A percentile compares a stretch with the other conserved stretches of the same genome.
Evolutionary conservation across 1,139 yeast species (phyloP).

Genomic region (Taphrina flavorubra): DNA sequence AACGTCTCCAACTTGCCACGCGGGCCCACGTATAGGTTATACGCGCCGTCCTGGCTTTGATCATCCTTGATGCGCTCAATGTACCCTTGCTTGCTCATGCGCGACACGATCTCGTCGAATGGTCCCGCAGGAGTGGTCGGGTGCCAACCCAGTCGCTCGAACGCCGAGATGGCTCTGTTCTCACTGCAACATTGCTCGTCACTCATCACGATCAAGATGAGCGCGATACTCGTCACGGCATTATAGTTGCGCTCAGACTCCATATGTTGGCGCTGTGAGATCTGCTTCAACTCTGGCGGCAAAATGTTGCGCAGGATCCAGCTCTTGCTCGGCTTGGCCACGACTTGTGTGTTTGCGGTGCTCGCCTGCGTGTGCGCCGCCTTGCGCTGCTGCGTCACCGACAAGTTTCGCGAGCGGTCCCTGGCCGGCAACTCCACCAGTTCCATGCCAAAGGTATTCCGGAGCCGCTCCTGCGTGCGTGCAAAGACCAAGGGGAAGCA

Average conservation of each 20-base stretch:
- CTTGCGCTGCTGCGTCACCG: conserved; percentile 41
- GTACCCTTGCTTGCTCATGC: conserved; percentile 45
- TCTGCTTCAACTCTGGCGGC: conserved; percentile 36
- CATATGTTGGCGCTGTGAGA: conserved; percentile 28
- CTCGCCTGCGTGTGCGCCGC: conserved; percentile 32
- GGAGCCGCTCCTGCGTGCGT: conserved; percentile 43
- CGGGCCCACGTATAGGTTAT: conserved; percentile 28
- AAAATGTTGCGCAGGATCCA: conserved; percentile 42
- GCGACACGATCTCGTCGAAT: conserved; percentile 42
- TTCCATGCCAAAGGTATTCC: conserved; percentile 43
- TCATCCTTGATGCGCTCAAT: conserved; percentile 45
- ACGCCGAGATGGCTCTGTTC: conserved; percentile 37
- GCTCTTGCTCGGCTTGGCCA: conserved; percentile 36
- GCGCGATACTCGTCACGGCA: conserved; percentile 41
- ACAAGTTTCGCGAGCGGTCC: conserved; percentile 33
- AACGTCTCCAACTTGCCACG: conserved; percentile 39
- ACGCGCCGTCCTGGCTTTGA: conserved; percentile 31
- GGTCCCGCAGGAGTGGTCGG: conserved; percentile 42
- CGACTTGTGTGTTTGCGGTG: conserved; percentile 15
- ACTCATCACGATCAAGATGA: conserved; percentile 43
- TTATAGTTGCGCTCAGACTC: conserved; percentile 34
- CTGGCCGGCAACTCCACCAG: conserved; percentile 45
- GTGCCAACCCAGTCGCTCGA: conserved; percentile 41
- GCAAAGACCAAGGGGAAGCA: conserved; percentile 43
- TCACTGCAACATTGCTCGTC: conserved; percentile 41